Base-by-base conservation (phyloP, 805 yeast genomes). In the Candida caryicola region DNA sequence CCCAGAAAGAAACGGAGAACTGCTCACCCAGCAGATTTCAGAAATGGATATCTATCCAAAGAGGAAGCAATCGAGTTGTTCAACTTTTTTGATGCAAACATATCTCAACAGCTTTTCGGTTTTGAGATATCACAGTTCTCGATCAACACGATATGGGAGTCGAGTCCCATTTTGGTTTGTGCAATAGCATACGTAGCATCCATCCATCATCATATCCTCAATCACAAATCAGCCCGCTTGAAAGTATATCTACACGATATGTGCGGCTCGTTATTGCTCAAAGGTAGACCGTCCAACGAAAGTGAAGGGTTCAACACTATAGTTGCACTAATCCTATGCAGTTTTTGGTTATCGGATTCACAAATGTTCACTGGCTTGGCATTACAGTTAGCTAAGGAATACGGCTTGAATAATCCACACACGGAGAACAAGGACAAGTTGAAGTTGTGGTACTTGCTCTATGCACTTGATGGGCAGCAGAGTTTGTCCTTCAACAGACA, bases 321-420 rank as follows among this genome's bases (percentile, higher is more conserved):
- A n/a, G 62, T 81, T 15, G 85, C 83, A 0, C 62, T 82, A 27
- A 73, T 81, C 29, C 70, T 81, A 17, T 80, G 84, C 45, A 81
- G 85, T 33, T 78, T 81, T 50, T 82, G 87, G 87, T 68, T 81
- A 33, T 74, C 81, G 15, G 73, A 81, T 44, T 72, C 77, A 13
- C 84, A 78, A 50, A 70, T 79, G 74, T 79, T 80, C 49, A 77
- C 84, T 1, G 83, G 85, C 0, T 52, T 81, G 33, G 87, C 87
- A 0, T 52, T 81, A n/a, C 85, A 82, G 49, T 55, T 81, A 18
- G 85, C 86, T 0, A 73, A 74, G 40, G 77, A 71, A 36, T 63
- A 75, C 44, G 73, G 75, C 4, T 50, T 78, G 23, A 74, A 70
- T 50, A 49, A 54, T 16, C 63, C 66, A 9, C 39, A 34, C 23